These are phyloP conservation scores for Wickerhamomyces chaumierensis DNA, from an alignment of 805 yeast genomes.

Conservation along the genomic window DNA sequence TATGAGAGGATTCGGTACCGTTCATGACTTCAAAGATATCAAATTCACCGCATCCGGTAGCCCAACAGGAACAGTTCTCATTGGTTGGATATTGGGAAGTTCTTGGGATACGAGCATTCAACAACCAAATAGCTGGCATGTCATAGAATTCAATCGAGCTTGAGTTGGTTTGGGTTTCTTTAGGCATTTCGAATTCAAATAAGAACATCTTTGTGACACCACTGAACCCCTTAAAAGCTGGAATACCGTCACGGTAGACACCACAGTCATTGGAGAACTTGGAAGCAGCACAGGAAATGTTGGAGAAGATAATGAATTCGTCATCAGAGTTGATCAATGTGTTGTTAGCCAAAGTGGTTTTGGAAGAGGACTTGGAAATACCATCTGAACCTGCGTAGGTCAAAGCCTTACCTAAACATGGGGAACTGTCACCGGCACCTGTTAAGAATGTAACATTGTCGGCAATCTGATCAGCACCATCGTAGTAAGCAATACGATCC, in stretches of 20 bases:
- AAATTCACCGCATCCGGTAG: constrained; percentile 69
- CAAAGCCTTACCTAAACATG: constrained; percentile 61
- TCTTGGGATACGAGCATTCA: constrained; percentile 64
- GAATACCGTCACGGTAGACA: constrained; percentile 62
- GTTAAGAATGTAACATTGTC: constrained; percentile 61
- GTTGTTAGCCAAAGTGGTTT: constrained; percentile 38
- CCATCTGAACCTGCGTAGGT: constrained; percentile 55
- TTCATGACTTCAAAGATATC: constrained; percentile 71
- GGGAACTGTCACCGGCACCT: constrained; percentile 44
- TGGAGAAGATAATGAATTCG: constrained; percentile 52
- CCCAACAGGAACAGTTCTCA: constrained; percentile 64
- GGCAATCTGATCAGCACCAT: constrained; percentile 33
- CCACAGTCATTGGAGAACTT: constrained; percentile 56
- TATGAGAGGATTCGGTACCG: constrained; percentile 39
- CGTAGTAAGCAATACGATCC: constrained; percentile 51
- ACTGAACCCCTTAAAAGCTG: constrained; percentile 62
- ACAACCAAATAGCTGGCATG: constrained; percentile 70
- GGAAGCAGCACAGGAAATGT: constrained; percentile 42
- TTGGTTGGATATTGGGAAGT: constrained; percentile 59
- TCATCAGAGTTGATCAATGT: constrained; percentile 43
- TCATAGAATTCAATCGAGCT: constrained; percentile 27
- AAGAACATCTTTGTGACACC: constrained; percentile 63
- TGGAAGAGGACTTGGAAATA: constrained; percentile 27
- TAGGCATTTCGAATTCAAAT: constrained; percentile 61
- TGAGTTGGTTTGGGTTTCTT: constrained; percentile 30